Base-by-base conservation (phyloP, 257 asterid species). In the Fraxinus anomala region DNA sequence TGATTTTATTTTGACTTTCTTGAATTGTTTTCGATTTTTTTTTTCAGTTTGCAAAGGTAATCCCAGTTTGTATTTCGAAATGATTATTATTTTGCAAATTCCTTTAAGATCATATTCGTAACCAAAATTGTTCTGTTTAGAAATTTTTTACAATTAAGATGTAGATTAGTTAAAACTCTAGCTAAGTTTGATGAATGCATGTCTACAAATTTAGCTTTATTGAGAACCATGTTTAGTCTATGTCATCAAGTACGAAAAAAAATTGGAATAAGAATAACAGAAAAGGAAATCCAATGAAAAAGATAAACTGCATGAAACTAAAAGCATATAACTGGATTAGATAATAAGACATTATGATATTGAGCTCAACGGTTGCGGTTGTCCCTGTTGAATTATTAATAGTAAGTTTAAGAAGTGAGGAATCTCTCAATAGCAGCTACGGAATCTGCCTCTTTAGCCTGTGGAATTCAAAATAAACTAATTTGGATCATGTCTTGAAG, bases 121-220 rank as follows among this genome's bases (percentile, higher is more conserved):
- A 34, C 6, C 6, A 34, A 34, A 6, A 34, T 34, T 34, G 5
- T 34, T 34, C 37, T 34, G 37, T 34, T 4, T 34, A 34, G 37
- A 34, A 0, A 34, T 34, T 34, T 34, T 34, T 34, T 34, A 4
- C 6, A 34, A 34, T 34, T 4, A 34, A 34, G 37, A 3, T 34
- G 37, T 34, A 34, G 4, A 34, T 4, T 34, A 34, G 6, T 4
- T 34, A 6, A 34, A 34, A 34, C 4, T 34, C 6, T 34, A 34
- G 37, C 96, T 28, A 28, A 28, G 61, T 49, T 14, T 16, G 6
- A 13, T 8, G 44, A 39, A 39, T 7, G 44, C 44, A 39, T 8
- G 7, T 47, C 19, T 47, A 13, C 4, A 47, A 3, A 47, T 47
- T 47, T 47, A 47, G 56, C 56, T 47, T 47, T 47, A 47, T 3